Evolutionary conservation across 345 rosid genomes (phyloP).

Genomic region (Moricandia arvensis): DNA sequence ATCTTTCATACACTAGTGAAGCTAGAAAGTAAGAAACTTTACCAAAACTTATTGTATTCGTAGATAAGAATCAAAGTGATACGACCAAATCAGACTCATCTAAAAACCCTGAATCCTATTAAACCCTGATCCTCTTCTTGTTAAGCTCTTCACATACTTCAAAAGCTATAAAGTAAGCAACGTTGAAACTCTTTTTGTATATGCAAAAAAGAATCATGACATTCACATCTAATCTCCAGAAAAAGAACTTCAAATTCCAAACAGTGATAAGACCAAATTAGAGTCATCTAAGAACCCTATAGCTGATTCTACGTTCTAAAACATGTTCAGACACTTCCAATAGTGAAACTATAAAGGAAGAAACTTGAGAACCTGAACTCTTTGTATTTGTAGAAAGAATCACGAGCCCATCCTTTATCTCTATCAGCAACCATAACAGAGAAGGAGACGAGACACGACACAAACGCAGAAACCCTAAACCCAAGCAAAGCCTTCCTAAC

Average conservation of each 20-base stretch:
- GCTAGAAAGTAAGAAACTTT: not conserved
- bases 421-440: conserved; percentile 78
- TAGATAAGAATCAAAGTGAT: conserved; percentile 49
- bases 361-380: conserved; percentile 65
- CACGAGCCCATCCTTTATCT: conserved; percentile 87
- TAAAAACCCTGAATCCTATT: not conserved
- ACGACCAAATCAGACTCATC: not conserved
- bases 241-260: not conserved
- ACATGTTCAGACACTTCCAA: not conserved
- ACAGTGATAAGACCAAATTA: not conserved
- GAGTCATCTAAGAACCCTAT: not conserved
- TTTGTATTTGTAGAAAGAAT: conserved; percentile 75
- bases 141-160: too few relatives aligned
- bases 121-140: too few relatives aligned
- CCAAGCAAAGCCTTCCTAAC: conserved; percentile 53
- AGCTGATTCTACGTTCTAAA: too few relatives aligned
- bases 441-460: conserved; percentile 67
- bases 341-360: not conserved
- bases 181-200: conserved; percentile 62
- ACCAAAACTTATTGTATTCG: conserved; percentile 75
- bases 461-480: conserved; percentile 59
- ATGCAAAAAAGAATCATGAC: conserved; percentile 50
- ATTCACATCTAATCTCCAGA: not conserved
- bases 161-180: not conserved
- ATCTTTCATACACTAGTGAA: not conserved